These are phyloP conservation scores for Boletus reticulatus DNA, from an alignment of 768 basidiomycete species.

Conservation along the genomic window DNA sequence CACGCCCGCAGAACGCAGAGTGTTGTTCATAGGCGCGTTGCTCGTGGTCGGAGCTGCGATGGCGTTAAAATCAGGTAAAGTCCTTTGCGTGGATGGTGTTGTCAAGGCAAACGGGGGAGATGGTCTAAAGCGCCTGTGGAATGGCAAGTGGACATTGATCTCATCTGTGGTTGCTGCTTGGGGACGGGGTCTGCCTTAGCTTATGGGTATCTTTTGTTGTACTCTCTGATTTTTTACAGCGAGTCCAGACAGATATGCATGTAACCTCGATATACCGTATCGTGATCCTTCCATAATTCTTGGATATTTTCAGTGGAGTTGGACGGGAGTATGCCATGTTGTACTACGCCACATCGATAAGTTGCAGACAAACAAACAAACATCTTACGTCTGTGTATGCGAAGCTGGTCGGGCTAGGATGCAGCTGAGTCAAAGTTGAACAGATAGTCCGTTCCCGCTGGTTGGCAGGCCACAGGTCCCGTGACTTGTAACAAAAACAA, in stretches of 20 bases:
- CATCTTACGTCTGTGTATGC: too few relatives aligned
- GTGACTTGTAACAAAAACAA: too few relatives aligned
- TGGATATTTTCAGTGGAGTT: too few relatives aligned
- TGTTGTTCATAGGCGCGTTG: slow-evolving; percentile 61
- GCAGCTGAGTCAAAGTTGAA: too few relatives aligned
- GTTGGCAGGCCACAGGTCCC: too few relatives aligned
- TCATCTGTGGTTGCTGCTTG: slow-evolving; percentile 26
- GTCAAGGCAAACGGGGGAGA: slow-evolving; percentile 13
- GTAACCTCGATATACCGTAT: background rate
- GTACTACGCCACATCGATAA: too few relatives aligned
- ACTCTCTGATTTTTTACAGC: background rate
- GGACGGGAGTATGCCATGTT: too few relatives aligned
- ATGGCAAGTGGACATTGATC: slow-evolving; percentile 19
- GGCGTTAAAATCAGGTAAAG: slow-evolving; percentile 34
- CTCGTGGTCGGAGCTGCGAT: slow-evolving; percentile 70
- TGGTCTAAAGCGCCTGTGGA: slow-evolving; percentile 25
- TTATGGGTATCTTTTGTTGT: background rate
- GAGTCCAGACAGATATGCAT: background rate
- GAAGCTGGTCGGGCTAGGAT: too few relatives aligned
- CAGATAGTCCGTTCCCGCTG: too few relatives aligned
- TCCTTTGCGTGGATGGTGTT: slow-evolving; percentile 14
- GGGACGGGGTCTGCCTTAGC: slow-evolving; percentile 27
- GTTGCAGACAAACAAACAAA: too few relatives aligned
- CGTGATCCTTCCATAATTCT: too few relatives aligned
- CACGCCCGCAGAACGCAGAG: slow-evolving; percentile 26